Conservation (phyloP, 2,329 filamentous ascomycete species). For the Pseudogymnoascus sp. region DNA sequence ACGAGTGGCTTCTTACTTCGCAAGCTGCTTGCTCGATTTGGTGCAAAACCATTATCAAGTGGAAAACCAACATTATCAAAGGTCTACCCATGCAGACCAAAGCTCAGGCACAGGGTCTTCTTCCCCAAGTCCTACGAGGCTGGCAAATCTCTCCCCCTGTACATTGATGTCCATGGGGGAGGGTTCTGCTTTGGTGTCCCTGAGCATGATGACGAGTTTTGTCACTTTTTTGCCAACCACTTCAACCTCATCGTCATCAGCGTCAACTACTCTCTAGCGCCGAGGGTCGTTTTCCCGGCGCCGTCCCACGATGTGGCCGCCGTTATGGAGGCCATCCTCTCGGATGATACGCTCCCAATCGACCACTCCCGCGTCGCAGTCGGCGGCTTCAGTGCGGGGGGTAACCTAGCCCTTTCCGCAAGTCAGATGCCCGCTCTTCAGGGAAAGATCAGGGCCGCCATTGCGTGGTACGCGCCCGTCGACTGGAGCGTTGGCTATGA, state of each 20-base stretch:
- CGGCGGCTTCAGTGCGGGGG: constrained; percentile 45
- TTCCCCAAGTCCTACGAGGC: constrained; percentile 32
- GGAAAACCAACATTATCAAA: constrained; percentile 21
- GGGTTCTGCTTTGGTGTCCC: constrained; percentile 41
- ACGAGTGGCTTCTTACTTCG: not conserved
- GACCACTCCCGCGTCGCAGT: constrained; percentile 37
- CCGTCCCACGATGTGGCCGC: constrained; percentile 40
- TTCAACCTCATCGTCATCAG: constrained; percentile 39
- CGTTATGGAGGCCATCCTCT: constrained; percentile 35
- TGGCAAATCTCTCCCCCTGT: constrained; percentile 31
- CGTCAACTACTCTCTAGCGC: constrained; percentile 44
- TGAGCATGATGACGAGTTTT: constrained; percentile 41
- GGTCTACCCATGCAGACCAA: constrained; percentile 25
- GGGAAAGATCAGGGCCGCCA: constrained; percentile 29
- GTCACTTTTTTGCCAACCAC: constrained; percentile 34
- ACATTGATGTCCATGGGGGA: constrained; percentile 47
- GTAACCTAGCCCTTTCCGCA: constrained; percentile 39
- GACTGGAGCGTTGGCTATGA: constrained; percentile 32
- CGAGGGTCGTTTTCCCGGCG: constrained; percentile 37
- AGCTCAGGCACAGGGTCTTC: constrained; percentile 32
- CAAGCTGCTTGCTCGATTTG: not conserved
- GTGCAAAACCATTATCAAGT: constrained; percentile 12
- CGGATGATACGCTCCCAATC: constrained; percentile 39
- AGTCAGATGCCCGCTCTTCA: constrained; percentile 34
- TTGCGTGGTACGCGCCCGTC: constrained; percentile 39